Evolutionary conservation across 768 basidiomycete species (phyloP).

Genomic region (Suillus discolor): DNA sequence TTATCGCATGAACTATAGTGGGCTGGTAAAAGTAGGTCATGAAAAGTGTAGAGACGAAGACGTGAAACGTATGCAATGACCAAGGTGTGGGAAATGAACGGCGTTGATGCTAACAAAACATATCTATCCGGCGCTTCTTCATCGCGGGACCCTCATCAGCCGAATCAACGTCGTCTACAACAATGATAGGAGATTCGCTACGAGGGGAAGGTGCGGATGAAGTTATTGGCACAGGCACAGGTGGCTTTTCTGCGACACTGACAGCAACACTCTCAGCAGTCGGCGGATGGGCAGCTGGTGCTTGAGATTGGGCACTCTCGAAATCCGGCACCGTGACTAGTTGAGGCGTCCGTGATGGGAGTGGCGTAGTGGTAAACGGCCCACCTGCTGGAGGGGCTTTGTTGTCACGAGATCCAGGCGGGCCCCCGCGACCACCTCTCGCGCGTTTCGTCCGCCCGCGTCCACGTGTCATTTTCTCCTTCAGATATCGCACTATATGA

Average conservation of each 20-base stretch:
- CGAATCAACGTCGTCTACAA: conserved; percentile 60
- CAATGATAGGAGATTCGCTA: conserved; percentile 56
- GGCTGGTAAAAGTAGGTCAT: conserved; percentile 1
- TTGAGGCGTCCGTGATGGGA: conserved; percentile 29
- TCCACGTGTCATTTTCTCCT: conserved; percentile 57
- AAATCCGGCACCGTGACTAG: conserved; percentile 4
- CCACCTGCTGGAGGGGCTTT: conserved; percentile 9
- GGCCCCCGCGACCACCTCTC: conserved; percentile 11
- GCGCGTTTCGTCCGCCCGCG: conserved; percentile 24
- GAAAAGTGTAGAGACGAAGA: not conserved
- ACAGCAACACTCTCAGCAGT: conserved; percentile 22
- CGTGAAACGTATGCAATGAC: not conserved
- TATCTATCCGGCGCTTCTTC: conserved; percentile 52
- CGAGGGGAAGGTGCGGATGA: conserved; percentile 12
- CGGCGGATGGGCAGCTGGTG: conserved; percentile 1
- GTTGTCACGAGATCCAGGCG: conserved; percentile 4
- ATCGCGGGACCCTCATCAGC: conserved; percentile 50
- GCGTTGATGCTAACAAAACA: not conserved
- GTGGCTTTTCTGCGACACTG: conserved; percentile 23
- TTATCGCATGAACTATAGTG: conserved; percentile 11
- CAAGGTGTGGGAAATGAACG: not conserved
- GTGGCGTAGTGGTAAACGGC: conserved; percentile 52
- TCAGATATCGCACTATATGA: conserved; percentile 83
- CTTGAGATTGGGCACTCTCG: conserved; percentile 6
- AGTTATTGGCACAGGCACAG: conserved; percentile 37